Conservation (phyloP, 75 land plant species). For the Selaginella moellendorffii region DNA sequence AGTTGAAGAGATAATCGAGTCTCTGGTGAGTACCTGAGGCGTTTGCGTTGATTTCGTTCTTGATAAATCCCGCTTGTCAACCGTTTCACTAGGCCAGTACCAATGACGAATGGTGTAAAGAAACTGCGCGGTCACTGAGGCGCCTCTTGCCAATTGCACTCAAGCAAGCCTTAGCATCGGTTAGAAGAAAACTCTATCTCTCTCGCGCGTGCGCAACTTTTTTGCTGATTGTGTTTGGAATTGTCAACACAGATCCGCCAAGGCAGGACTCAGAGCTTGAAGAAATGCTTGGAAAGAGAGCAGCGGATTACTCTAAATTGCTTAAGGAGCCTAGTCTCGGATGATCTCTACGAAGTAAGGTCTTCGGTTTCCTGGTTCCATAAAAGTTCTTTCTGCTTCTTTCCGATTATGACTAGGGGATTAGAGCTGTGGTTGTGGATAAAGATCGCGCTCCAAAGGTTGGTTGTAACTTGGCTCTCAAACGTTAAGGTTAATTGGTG, state of each 20-base stretch:
- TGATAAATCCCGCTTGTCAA: not conserved
- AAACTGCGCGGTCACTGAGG: slow-evolving; percentile 40
- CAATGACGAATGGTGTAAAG: slow-evolving; percentile 49
- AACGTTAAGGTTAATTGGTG: slow-evolving; percentile 1
- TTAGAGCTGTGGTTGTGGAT: not conserved
- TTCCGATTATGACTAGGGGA: not conserved
- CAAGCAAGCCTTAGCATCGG: slow-evolving; percentile 60
- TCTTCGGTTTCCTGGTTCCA: not conserved
- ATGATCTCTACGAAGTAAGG: not conserved
- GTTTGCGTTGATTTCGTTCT: not conserved
- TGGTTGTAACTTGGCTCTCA: not conserved
- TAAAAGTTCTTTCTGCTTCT: not conserved
- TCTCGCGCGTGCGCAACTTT: not conserved
- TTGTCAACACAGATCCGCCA: not conserved
- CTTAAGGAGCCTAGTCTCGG: not conserved
- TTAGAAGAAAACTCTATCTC: not conserved
- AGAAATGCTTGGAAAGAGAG: not conserved
- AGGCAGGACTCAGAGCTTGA: not conserved
- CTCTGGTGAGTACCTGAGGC: slow-evolving; percentile 36
- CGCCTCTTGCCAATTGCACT: slow-evolving; percentile 76
- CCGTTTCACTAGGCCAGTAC: slow-evolving; percentile 51
- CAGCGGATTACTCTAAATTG: not conserved
- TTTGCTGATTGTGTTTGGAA: not conserved
- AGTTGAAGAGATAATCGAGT: slow-evolving; percentile 63
- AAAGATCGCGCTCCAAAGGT: not conserved